phyloP scores from a whole-genome alignment of 768 basidiomycete species.

The Rhizopogon rudus region DNA sequence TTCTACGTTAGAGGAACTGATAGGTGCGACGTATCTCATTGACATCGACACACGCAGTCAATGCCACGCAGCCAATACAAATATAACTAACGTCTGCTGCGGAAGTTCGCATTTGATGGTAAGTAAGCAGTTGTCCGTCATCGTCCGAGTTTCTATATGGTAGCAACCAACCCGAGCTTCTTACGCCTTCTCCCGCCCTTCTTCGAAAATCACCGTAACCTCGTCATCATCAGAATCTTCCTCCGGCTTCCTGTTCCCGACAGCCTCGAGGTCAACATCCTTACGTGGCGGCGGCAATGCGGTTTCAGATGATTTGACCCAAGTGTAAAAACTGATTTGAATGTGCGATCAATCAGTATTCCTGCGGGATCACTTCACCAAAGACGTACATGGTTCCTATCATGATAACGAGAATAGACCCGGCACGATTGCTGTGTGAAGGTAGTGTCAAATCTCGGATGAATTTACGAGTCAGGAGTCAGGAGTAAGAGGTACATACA shows the following conservation, averaged over 20 bases:
- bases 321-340: constrained; percentile 50
- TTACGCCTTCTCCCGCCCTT: constrained; percentile 20
- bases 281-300: constrained; percentile 19
- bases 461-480: neutral
- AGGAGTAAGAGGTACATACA: constrained; percentile 39
- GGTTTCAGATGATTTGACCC: constrained; percentile 32
- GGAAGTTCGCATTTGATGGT: neutral
- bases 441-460: constrained; percentile 2
- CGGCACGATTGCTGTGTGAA: constrained; percentile 48
- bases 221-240: constrained; percentile 13
- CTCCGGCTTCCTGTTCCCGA: constrained; percentile 17
- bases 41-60: too few relatives aligned
- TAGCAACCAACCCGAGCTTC: neutral
- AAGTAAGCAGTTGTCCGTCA: neutral
- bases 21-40: neutral
- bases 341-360: constrained; percentile 16
- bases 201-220: constrained; percentile 20
- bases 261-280: constrained; percentile 36
- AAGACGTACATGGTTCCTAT: constrained; percentile 57
- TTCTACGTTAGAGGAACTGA: too few relatives aligned
- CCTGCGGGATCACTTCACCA: neutral
- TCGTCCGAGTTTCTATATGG: neutral
- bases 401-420: constrained; percentile 64
- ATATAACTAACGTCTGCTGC: neutral
- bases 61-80: too few relatives aligned